Evolutionary conservation across 495 filamentous ascomycete species (phyloP), one percentile per base, ranked within the genome.

Genomic region (Pseudevernia furfuracea): DNA sequence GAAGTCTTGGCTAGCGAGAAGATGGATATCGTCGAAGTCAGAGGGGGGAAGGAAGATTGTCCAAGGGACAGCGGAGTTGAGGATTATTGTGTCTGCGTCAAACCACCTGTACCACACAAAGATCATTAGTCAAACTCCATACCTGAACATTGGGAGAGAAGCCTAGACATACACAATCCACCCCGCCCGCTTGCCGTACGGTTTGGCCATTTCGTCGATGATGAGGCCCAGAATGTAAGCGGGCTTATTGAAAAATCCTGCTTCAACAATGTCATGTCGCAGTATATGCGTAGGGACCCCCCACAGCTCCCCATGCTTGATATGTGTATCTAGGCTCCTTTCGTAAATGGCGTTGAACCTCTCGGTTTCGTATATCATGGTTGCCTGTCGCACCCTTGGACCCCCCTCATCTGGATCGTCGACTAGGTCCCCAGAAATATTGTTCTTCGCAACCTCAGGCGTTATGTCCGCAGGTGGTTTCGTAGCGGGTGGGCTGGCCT

Each of bases 31-130:
- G 21, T 68, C 60, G 63, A 78, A 73, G 36, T 75, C 72, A 23
- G 69, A 46, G 1, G 79, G 78, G 2, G 79, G 78, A 37, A 79
- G 75, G 66, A 81, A 81, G 52, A 74, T 71, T 15, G 77, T 71
- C 62, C 77, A 70, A 15, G 79, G 78, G 32, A 81, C 71, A 10
- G 70, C 67, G 9, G 70, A 70, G 64, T 80, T 81, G 21, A 80
- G 65, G 63, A 81, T 65, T 59, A 80, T 72, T 15, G 74, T 71
- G 62, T 78, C 74, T 59, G 76, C 76, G 59, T 80, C 79, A 39
- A 74, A 67, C 75, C 75, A 81, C 64, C 78, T 81, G 61, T 46
- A 56, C 30, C 21, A 57, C 28, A 41, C 56, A 37, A 37, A 38
- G 17, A n/a, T 21, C 38, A 58, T 58, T 46, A 37, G n/a, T 38